These are phyloP conservation scores for Mycena olivaceomarginata DNA, from an alignment of 768 basidiomycete species.

Conservation along the genomic window DNA sequence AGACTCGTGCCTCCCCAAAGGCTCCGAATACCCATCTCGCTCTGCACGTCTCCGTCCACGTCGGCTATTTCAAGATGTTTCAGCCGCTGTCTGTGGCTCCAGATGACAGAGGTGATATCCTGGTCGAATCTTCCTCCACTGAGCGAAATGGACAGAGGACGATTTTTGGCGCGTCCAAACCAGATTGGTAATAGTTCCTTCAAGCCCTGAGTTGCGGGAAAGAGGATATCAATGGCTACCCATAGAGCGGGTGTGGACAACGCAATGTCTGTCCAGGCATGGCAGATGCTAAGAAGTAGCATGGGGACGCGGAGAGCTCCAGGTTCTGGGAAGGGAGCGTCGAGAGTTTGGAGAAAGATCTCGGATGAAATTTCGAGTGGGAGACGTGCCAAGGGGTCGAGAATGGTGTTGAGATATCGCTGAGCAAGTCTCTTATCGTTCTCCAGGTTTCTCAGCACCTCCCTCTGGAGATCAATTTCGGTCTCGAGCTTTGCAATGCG, in stretches of 20 bases:
- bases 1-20: neutral
- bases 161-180: neutral
- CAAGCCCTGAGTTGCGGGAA: neutral
- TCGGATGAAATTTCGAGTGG: conserved; percentile 4
- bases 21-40: no score
- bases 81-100: neutral
- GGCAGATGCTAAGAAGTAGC: neutral
- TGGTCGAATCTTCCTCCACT: neutral
- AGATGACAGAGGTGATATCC: neutral
- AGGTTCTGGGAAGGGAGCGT: neutral
- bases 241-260: neutral
- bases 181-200: neutral
- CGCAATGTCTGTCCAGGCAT: neutral
- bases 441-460: neutral
- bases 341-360: neutral
- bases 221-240: neutral
- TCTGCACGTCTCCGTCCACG: neutral
- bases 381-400: neutral
- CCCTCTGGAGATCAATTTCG: neutral
- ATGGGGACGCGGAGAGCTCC: neutral
- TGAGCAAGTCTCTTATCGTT: neutral
- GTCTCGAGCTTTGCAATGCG: neutral
- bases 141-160: neutral
- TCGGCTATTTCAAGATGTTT: neutral
- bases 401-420: neutral